Base-by-base conservation (phyloP, 1,139 yeast species). In the Zygoascus hellenicus region DNA sequence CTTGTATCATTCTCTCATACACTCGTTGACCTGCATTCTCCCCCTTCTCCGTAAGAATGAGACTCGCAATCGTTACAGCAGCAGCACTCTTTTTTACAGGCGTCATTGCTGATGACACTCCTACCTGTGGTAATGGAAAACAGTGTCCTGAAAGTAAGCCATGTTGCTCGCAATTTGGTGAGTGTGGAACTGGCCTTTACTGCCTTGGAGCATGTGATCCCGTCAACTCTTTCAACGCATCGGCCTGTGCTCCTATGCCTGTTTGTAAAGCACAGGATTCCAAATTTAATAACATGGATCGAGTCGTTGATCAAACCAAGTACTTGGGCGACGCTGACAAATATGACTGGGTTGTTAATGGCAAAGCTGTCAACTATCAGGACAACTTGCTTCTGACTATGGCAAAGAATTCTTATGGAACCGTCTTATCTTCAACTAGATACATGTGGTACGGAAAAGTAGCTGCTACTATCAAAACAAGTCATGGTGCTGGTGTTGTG, bases 391-490 rank as follows among this genome's bases (percentile, higher is more conserved):
- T 84, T 37, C 57, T 89, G 49, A 88, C 90, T 51, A 86, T 90
- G 95, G 92, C 92, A 38, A 75, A 81, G 52, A 63, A 78, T 46
- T 69, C 89, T n/a, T 73, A 78, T 45, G 96, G 96, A 64, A 78
- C 95, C 9, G 92, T 88, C 46, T 64, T 89, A 34, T 83, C 95
- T 0, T 83, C 95, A 2, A 78, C 95, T 7, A 75, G 79, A 59
- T 87, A 78, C 64, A 68, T 89, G 48, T 89, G 96, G 96, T 89
- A 84, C 66, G 97, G 97, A 48, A 84, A 81, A 61, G 75, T 87
- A 34, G 68, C 80, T 37, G 83, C 86, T 38, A 77, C 73, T 30
- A 60, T 88, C 58, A 86, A 83, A 67, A 73, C 94, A 1, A 83
- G 96, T 0, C 86, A 79, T 60, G 79, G 78, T 46, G 72, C 68